phyloP scores from a whole-genome alignment of 768 basidiomycete genomes.

The Crepidotus variabilis region DNA sequence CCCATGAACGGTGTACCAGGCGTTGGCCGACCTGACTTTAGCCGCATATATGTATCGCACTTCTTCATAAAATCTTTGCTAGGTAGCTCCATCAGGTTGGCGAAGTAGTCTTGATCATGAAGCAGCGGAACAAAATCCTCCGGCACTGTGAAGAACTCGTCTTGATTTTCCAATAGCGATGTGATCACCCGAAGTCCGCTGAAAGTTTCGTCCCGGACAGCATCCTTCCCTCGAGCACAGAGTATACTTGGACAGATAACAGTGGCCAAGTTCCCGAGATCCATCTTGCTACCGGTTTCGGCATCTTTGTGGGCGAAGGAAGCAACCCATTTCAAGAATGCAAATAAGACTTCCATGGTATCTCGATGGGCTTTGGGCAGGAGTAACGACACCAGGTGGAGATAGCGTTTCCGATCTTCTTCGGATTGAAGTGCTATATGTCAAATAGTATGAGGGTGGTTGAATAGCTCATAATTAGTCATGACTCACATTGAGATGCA shows the following conservation, averaged over 20 bases:
- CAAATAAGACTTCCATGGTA: slow-evolving; percentile 96
- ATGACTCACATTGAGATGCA: slow-evolving; percentile 76
- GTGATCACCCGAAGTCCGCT: slow-evolving; percentile 84
- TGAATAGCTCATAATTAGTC: background rate
- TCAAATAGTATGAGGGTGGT: slow-evolving; percentile 6
- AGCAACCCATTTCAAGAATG: slow-evolving; percentile 99
- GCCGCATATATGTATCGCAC: slow-evolving; percentile 84
- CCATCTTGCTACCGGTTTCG: slow-evolving; percentile 98
- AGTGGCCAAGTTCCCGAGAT: slow-evolving; percentile 90
- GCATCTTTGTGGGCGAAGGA: slow-evolving; percentile 98
- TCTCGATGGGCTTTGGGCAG: slow-evolving; percentile 94
- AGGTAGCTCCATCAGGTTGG: slow-evolving; percentile 82
- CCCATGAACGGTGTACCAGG: slow-evolving; percentile 31
- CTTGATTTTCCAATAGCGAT: slow-evolving; percentile 85
- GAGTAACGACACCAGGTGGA: slow-evolving; percentile 83
- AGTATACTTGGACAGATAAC: slow-evolving; percentile 99
- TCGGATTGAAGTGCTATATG: slow-evolving; percentile 65
- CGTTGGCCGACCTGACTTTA: slow-evolving; percentile 57
- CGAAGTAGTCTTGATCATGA: slow-evolving; percentile 89
- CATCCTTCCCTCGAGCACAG: slow-evolving; percentile 81
- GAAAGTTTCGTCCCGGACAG: slow-evolving; percentile 91
- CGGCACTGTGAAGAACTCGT: slow-evolving; percentile 94
- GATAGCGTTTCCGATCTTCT: slow-evolving; percentile 73
- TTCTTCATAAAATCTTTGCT: slow-evolving; percentile 96
- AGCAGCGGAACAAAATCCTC: slow-evolving; percentile 84